Conservation (phyloP, 768 basidiomycete species). For the Leccinum subgranulosum region DNA sequence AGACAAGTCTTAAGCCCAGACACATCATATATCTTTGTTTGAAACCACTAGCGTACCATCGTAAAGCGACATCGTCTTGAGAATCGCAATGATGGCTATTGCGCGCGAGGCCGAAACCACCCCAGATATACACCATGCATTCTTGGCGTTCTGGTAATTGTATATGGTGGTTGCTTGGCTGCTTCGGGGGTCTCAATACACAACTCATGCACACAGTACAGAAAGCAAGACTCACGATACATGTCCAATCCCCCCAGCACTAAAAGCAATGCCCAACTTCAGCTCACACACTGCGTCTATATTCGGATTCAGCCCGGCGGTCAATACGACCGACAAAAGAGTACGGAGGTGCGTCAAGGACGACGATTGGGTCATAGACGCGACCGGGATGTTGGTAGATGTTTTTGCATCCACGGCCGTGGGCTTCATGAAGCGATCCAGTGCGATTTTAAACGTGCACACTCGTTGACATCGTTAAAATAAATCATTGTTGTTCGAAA, state of each 20-base stretch:
- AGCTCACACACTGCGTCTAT: slow-evolving; percentile 67
- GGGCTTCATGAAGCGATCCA: slow-evolving; percentile 51
- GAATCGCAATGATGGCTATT: slow-evolving; percentile 60
- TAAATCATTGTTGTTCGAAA: slow-evolving; percentile 1
- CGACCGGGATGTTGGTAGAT: slow-evolving; percentile 46
- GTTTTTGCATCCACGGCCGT: slow-evolving; percentile 49
- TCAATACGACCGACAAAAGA: slow-evolving; percentile 62
- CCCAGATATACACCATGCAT: slow-evolving; percentile 72
- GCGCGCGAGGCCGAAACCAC: slow-evolving; percentile 68
- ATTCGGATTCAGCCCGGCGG: slow-evolving; percentile 64
- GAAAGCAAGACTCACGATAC: slow-evolving; percentile 39
- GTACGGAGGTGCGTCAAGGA: slow-evolving; percentile 55
- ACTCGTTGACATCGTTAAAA: slow-evolving; percentile 33
- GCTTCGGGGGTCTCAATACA: slow-evolving; percentile 6
- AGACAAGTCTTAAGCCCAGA: background rate
- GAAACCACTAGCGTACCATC: slow-evolving; percentile 47
- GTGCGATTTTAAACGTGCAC: slow-evolving; percentile 46
- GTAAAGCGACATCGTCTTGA: slow-evolving; percentile 70
- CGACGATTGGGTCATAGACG: slow-evolving; percentile 30
- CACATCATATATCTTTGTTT: background rate
- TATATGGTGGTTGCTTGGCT: slow-evolving; percentile 42
- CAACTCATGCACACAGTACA: background rate
- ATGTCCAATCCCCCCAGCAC: slow-evolving; percentile 43
- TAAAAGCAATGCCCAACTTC: slow-evolving; percentile 48
- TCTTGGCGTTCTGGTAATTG: slow-evolving; percentile 32